Evolutionary conservation across 2,329 filamentous ascomycete genomes (phyloP).

Genomic region (Pleoardoris graminearum): DNA sequence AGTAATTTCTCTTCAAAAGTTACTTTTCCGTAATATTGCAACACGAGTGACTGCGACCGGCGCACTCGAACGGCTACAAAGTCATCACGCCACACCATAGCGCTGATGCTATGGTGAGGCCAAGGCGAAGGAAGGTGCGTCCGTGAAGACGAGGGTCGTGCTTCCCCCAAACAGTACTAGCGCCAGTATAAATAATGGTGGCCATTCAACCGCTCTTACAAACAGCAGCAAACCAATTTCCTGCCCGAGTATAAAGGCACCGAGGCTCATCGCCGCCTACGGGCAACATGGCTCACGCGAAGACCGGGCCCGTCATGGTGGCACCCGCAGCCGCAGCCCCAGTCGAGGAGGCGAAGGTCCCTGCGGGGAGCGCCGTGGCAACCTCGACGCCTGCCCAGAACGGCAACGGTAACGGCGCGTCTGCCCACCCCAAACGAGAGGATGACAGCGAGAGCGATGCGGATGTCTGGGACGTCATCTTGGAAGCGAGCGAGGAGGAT

Average conservation of each 20-base stretch:
- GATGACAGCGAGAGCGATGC: constrained; percentile 35
- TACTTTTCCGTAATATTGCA: too few species aligned
- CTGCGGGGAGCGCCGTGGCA: constrained; percentile 20
- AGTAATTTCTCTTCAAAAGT: too few species aligned
- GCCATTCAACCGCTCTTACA: constrained; percentile 15
- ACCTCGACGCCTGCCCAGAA: constrained; percentile 16
- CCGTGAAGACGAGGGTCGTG: neutral
- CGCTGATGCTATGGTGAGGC: too few species aligned
- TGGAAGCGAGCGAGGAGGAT: constrained; percentile 37
- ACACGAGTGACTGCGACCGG: too few species aligned
- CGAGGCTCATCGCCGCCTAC: constrained; percentile 15
- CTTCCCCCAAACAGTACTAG: constrained; percentile 12
- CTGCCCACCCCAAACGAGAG: constrained; percentile 18
- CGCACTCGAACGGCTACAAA: too few species aligned
- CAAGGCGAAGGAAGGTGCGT: neutral
- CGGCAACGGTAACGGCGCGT: constrained; percentile 23
- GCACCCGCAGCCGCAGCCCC: constrained; percentile 25
- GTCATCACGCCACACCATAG: neutral
- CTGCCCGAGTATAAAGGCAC: constrained; percentile 8
- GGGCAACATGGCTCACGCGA: constrained; percentile 34
- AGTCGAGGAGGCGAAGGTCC: constrained; percentile 22
- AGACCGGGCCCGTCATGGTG: constrained; percentile 33
- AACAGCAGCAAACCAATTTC: constrained; percentile 17
- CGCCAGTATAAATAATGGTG: constrained; percentile 6
- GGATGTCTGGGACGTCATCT: constrained; percentile 37